Conservation (phyloP, 2,329 filamentous ascomycete genomes). For the Talaromyces sp. region DNA sequence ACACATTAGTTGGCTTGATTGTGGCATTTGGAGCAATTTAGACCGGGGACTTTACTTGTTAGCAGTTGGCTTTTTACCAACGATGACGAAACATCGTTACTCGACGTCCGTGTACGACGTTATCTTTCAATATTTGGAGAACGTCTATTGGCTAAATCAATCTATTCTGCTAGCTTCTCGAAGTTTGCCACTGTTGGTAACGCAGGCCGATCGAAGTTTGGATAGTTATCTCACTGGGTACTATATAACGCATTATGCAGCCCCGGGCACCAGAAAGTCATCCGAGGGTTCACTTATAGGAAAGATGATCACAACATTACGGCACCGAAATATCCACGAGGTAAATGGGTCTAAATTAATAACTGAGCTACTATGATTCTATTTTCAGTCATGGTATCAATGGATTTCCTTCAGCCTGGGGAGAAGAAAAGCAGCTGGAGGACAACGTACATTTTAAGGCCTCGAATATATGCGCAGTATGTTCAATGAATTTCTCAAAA, state of each 20-base stretch:
- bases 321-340: neutral
- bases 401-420: neutral
- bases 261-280: neutral
- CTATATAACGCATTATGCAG: neutral
- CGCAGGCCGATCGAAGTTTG: neutral
- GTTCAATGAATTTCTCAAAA: neutral
- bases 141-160: neutral
- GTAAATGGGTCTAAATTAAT: no score
- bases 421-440: neutral
- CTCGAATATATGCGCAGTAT: neutral
- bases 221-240: neutral
- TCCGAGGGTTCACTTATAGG: neutral
- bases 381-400: neutral
- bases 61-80: neutral
- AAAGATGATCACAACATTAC: neutral
- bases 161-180: neutral
- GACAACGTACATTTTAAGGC: neutral
- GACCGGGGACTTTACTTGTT: neutral
- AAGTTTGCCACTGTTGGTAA: conserved; percentile 13
- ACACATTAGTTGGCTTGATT: neutral
- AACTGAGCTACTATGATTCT: neutral
- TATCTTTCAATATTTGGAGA: neutral
- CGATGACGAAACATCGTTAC: neutral
- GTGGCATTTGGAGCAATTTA: neutral
- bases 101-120: neutral